Percentiles rank a stretch among this genome's conserved stretches.
phyloP scores from a whole-genome alignment of 495 filamentous ascomycete species.

The Amorphotheca resinae region DNA sequence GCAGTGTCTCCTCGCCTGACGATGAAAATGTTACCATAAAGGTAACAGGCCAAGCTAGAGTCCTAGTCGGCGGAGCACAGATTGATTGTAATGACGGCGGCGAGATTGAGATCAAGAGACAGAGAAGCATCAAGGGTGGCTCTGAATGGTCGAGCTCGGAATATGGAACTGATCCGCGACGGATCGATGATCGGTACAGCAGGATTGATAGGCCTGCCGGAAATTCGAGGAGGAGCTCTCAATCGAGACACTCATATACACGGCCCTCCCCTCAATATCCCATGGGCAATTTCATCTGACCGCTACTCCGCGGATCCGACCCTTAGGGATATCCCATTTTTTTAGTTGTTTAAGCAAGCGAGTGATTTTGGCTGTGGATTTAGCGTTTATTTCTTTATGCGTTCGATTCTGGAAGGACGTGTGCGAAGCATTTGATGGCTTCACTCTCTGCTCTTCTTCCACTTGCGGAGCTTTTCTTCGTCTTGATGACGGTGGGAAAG shows the following conservation, averaged over 20 bases:
- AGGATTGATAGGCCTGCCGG: constrained; percentile 9
- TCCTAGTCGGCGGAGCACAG: constrained; percentile 32
- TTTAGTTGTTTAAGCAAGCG: constrained; percentile 2
- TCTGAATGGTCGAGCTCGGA: constrained; percentile 18
- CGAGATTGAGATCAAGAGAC: constrained; percentile 36
- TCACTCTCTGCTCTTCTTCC: neutral
- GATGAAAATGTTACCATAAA: constrained; percentile 42
- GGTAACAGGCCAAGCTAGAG: constrained; percentile 22
- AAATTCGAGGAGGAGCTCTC: constrained; percentile 8
- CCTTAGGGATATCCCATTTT: neutral
- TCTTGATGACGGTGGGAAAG: neutral
- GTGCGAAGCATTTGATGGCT: neutral
- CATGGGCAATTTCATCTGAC: constrained; percentile 5
- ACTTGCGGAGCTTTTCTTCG: neutral
- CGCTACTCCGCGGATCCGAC: constrained; percentile 5
- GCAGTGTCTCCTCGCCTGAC: constrained; percentile 28
- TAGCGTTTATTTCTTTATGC: neutral
- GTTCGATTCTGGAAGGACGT: neutral
- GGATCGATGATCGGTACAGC: constrained; percentile 10
- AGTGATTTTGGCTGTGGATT: neutral
- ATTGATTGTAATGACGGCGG: constrained; percentile 40
- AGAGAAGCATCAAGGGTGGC: constrained; percentile 9
- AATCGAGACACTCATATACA: constrained; percentile 11
- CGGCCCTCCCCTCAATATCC: constrained; percentile 12
- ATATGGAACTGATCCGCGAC: constrained; percentile 2